A percentile compares a stretch with the other conserved stretches of the same genome.
phyloP scores from a whole-genome alignment of 169 alveolate genomes.

The Eimeria nieschulzi region DNA sequence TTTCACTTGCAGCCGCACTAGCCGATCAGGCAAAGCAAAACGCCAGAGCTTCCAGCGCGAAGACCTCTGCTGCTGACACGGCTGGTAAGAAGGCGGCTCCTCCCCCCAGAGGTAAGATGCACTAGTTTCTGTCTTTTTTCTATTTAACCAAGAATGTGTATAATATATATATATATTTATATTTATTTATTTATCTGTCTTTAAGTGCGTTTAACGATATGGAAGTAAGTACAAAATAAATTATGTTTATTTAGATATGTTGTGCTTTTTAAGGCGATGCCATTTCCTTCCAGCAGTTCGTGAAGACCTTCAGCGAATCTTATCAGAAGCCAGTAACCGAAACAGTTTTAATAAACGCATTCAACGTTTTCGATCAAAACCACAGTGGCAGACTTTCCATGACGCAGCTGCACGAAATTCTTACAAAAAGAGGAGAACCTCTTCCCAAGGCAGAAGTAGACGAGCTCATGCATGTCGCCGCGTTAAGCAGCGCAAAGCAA shows the following conservation, averaged over 20 bases:
- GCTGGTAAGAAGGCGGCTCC: no score
- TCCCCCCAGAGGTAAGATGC: no score
- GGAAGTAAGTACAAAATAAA: not conserved
- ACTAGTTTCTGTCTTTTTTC: not conserved
- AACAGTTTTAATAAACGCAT: not conserved
- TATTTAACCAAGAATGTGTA: not conserved
- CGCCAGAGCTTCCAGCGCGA: not conserved
- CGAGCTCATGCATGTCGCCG: slow-evolving; percentile 40
- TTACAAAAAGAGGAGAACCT: slow-evolving; percentile 22
- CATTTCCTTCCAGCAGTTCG: not conserved
- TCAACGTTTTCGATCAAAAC: not conserved
- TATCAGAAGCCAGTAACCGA: slow-evolving; percentile 5
- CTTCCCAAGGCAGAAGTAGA: slow-evolving; percentile 33
- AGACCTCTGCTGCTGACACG: no score
- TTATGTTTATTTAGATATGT: not conserved
- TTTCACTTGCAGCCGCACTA: not conserved
- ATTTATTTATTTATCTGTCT: no score
- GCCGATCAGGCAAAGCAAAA: not conserved
- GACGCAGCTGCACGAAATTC: slow-evolving; percentile 38
- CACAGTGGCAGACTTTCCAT: slow-evolving; percentile 18
- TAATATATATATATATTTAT: not conserved
- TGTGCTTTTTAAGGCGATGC: not conserved
- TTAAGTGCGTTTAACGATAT: not conserved
- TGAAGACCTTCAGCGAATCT: slow-evolving; percentile 7
- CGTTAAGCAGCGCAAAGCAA: not conserved